phyloP scores from a whole-genome alignment of 2,329 filamentous ascomycete genomes.

The Gaeumannomyces sp. region DNA sequence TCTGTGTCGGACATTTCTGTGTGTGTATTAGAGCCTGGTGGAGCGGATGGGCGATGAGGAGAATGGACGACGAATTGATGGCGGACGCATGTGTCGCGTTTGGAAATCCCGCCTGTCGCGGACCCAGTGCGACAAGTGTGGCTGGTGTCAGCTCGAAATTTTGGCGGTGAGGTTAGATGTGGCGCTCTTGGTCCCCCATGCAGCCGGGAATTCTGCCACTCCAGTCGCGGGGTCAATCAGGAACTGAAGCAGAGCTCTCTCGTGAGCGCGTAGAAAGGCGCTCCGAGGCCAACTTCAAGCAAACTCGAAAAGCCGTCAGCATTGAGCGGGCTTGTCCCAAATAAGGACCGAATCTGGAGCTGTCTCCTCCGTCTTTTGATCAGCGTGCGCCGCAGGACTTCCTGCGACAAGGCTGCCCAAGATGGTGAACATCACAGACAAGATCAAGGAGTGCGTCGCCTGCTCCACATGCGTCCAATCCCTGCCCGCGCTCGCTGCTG shows the following conservation, averaged over 20 bases:
- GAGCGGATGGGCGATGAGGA: not conserved
- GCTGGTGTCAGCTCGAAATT: not conserved
- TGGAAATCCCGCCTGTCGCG: constrained; percentile 2
- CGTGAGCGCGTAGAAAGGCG: not conserved
- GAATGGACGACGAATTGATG: not conserved
- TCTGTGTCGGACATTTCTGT: constrained; percentile 20
- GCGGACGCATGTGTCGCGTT: not conserved
- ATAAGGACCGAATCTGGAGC: not conserved
- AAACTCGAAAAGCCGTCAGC: not conserved
- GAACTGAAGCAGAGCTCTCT: not conserved
- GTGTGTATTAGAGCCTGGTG: not conserved
- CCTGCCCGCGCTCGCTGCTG: not conserved
- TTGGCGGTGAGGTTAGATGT: not conserved
- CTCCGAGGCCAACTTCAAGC: not conserved
- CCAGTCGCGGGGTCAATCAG: constrained; percentile 4
- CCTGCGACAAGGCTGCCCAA: constrained; percentile 25
- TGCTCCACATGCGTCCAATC: not conserved
- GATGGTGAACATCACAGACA: constrained; percentile 99
- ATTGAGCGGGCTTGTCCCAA: not conserved
- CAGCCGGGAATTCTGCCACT: constrained; percentile 8
- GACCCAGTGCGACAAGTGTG: not conserved
- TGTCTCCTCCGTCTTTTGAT: constrained; percentile 7
- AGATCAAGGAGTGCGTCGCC: constrained; percentile 91
- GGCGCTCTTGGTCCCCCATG: constrained; percentile 1
- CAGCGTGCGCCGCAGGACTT: not conserved